Conservation (phyloP, 2,329 filamentous ascomycete genomes). For the Alternaria arbusti region DNA sequence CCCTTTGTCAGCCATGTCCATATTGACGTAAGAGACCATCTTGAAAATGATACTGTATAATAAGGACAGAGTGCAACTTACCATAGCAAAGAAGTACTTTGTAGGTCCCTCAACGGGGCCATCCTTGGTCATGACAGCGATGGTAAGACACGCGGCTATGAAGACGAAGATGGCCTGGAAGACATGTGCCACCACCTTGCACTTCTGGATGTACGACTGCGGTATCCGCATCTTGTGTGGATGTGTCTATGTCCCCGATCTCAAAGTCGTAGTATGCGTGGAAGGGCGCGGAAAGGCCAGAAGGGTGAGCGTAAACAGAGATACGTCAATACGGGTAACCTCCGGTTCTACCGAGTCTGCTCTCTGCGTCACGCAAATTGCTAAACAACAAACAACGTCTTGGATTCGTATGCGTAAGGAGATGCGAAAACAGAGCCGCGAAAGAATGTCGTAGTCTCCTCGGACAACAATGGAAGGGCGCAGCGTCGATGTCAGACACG, state of each 20-base stretch:
- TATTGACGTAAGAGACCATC: neutral
- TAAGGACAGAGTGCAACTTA: slow-evolving; percentile 43
- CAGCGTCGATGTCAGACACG: neutral
- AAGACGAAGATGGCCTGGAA: slow-evolving; percentile 64
- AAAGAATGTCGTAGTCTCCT: neutral
- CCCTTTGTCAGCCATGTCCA: slow-evolving; percentile 20
- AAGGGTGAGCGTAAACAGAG: slow-evolving; percentile 2
- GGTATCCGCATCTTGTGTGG: slow-evolving; percentile 51
- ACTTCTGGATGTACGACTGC: slow-evolving; percentile 58
- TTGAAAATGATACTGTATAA: neutral
- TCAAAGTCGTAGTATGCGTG: neutral
- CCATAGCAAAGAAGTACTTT: slow-evolving; percentile 64
- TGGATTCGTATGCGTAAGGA: neutral
- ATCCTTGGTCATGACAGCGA: slow-evolving; percentile 63
- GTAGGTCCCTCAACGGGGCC: slow-evolving; percentile 61
- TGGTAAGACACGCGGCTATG: slow-evolving; percentile 63
- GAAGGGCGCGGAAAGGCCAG: neutral
- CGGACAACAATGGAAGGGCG: neutral
- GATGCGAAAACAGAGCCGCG: neutral
- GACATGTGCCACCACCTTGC: slow-evolving; percentile 63
- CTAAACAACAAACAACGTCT: neutral
- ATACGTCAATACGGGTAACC: neutral
- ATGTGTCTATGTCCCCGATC: neutral
- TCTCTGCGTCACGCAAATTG: neutral
- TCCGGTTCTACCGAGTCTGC: neutral